Base-by-base conservation (phyloP, 306 rosid species). In the Prunus campanulata region DNA sequence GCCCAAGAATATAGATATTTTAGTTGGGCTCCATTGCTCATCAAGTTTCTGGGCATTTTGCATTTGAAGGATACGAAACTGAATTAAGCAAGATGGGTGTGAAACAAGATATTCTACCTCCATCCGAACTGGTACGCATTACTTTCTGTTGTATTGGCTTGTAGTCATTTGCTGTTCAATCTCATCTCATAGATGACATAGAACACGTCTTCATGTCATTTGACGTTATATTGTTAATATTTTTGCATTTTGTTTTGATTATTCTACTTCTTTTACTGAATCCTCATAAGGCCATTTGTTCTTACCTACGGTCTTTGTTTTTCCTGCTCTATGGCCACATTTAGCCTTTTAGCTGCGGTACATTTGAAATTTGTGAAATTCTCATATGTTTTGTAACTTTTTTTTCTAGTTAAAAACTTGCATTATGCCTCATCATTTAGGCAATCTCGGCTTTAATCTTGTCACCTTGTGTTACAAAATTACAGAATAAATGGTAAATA, bases 51-150 rank as follows among this genome's bases (percentile, higher is more conserved):
- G 80, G 67, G 16, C 1, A 59, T 59, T 77, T 39, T 77, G 61
- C 60, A 48, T 52, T 67, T 18, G 11, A 25, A 56, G 22, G 15
- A 57, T 44, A 57, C 19, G 2, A 14, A 52, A 4, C 39, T 71
- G 63, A 42, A 14, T 48, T 19, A 59, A 69, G 60, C 66, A 18
- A 80, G 66, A 80, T 80, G 84, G 72, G 57, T 51, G 84, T 30
- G 35, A 42, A 61, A 51, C 71, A 24, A 59, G 84, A 56, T 42
- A 27, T 50, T 59, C 56, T 42, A 71, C 72, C 71, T 51, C 68
- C 61, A 0, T 54, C 7, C 3, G 79, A 81, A 14, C 69, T 71
- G 81, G 84, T 81, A 22, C 1, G 47, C 6, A 7, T 50, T 15
- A 35, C 4, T 35, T 29, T 0, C 0, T 10, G 13, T 47, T 10